Base-by-base conservation (phyloP, 31 red algal species). In the Asparagopsis taxiformis region DNA sequence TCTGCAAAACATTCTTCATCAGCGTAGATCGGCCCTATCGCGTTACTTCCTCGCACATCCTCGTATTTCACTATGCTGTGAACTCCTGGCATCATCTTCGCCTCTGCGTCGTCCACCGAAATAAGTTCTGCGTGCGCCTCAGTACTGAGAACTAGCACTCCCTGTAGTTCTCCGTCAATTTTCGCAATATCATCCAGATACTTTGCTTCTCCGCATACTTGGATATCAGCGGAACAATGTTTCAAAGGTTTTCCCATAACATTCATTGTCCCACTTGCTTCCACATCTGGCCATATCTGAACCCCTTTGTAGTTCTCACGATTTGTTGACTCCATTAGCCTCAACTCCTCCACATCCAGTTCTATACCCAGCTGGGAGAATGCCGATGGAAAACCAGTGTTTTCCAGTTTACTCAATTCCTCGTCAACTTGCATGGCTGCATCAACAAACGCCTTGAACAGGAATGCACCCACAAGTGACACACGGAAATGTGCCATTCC, bases 181-280 rank as follows among this genome's bases (percentile, higher is more conserved):
- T 34, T 57, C 21, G 85, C 55, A 21, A 95, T 76, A 65, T 95
- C 92, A 65, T 95, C 92, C 0, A 91, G 70, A 62, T 95, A 95
- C 28, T 71, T 79, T 2, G 92, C 92, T 53, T 90, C 77, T 1
- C 92, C 92, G 23, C 69, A 63, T 10, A 79, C 73, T 46, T 95
- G 92, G 38, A 89, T 31, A 5, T 35, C 34, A n/a, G 79, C 79
- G 43, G 92, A 70, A 1, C 63, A 22, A 71, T 95, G 92, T n/a
- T 46, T 38, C 29, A 77, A 32, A 15, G 84, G 23, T 17, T 69
- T 77, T 8, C 92, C 92, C 24, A 76, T 74, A 15, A 50, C 29
- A 52, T 74, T 77, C 17, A 16, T 53, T 9, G 68, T 37, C 5
- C 23, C 24, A 31, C 58, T 10, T 3, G 75, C 66, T 9, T 44